Base-by-base conservation (phyloP, 2,329 filamentous ascomycete genomes). In the Pezicula neosporulosa region DNA sequence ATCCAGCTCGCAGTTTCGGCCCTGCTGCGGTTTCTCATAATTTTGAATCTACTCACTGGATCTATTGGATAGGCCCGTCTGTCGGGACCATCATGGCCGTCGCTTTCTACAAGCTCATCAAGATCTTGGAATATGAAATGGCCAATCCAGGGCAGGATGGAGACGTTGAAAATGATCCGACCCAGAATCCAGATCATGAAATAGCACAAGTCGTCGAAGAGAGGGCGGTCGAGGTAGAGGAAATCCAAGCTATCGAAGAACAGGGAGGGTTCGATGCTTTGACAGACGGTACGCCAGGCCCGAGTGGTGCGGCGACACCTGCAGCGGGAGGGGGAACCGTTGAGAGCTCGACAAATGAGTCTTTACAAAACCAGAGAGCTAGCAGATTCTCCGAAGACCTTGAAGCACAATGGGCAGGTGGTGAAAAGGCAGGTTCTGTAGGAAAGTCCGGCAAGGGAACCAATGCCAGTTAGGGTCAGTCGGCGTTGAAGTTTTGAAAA, bases 71-170 rank as follows among this genome's bases (percentile, higher is more conserved):
- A 33, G 78, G 77, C 0, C 78, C 78, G 1, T 61, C 72, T 12
- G 64, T 79, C 50, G 78, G 78, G 0, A 55, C 72, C 1, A 43
- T 76, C 6, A 58, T 81, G 9, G 76, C 77, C 1, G 72, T 66
- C 21, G 69, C 41, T 7, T 70, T 76, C 24, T 81, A 78, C 64
- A 68, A 66, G 48, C 50, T 75, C 6, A 64, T 81, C 52, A 77
- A 77, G 62, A 59, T 66, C 37, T 64, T 79, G 21, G 70, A 78
- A 47, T 81, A 79, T 62, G 63, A 72, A 55, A 73, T 68, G 18
- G 71, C 71, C 54, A 79, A 79, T 60, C 73, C 74, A 0, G 75
- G 71, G 4, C 76, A 78, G 59, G 77, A 79, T 43, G 42, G 46
- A 10, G 50, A 52, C 38, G 12, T 16, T 4, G 48, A 50, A 28